Conservation (phyloP, 495 filamentous ascomycete genomes). For the Xylaria palmicola region DNA sequence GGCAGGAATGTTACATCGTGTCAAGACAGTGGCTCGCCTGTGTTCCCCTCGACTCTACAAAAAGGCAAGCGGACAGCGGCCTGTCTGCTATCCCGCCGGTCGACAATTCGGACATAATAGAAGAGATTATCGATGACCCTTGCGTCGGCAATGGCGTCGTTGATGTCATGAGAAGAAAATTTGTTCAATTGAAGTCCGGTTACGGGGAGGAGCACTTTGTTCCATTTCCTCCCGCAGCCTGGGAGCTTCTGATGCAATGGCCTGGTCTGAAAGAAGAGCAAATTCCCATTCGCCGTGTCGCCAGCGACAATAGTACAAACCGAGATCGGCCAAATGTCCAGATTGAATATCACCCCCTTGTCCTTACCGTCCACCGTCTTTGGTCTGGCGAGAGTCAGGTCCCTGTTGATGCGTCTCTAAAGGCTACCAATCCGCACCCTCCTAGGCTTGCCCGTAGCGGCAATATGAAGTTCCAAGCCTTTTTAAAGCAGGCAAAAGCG, state of each 20-base stretch:
- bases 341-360: conserved; percentile 81
- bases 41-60: conserved; percentile 45
- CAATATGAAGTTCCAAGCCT: conserved; percentile 63
- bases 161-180: conserved; percentile 47
- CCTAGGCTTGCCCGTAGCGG: conserved; percentile 68
- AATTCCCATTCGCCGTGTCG: conserved; percentile 70
- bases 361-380: conserved; percentile 84
- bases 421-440: conserved; percentile 53
- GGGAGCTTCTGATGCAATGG: conserved; percentile 78
- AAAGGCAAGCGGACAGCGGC: conserved; percentile 20
- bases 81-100: conserved; percentile 53
- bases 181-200: conserved; percentile 76
- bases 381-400: conserved; percentile 53
- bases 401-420: conserved; percentile 57
- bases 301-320: conserved; percentile 64
- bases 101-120: conserved; percentile 76
- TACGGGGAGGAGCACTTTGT: conserved; percentile 69
- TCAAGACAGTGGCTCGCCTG: conserved; percentile 73
- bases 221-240: conserved; percentile 73
- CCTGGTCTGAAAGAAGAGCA: conserved; percentile 73
- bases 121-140: conserved; percentile 46
- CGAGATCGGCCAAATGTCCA: conserved; percentile 65
- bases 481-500: conserved; percentile 70
- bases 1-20: conserved; percentile 73
- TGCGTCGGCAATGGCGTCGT: conserved; percentile 27